These are phyloP conservation scores for Cocos nucifera DNA, from an alignment of 176 grass and related monocot species.

Conservation along the genomic window DNA sequence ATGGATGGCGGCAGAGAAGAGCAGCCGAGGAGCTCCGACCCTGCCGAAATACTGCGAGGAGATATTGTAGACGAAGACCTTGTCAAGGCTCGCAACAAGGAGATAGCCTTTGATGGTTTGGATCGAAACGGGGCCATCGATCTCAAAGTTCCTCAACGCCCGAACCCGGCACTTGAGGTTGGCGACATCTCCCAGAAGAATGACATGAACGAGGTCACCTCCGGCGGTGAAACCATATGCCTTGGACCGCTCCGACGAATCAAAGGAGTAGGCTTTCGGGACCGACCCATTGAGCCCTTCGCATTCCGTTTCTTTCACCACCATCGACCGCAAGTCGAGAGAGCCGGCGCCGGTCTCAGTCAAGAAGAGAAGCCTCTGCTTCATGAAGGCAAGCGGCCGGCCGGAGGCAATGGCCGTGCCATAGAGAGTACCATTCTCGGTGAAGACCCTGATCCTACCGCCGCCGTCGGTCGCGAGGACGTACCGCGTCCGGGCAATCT, in stretches of 20 bases:
- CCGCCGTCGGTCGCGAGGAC: slow-evolving; percentile 58
- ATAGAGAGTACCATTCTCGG: slow-evolving; percentile 90
- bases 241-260: slow-evolving; percentile 78
- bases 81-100: slow-evolving; percentile 65
- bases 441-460: slow-evolving; percentile 84
- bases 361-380: slow-evolving; percentile 90
- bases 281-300: slow-evolving; percentile 68
- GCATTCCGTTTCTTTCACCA: slow-evolving; percentile 61
- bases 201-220: slow-evolving; percentile 73
- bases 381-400: slow-evolving; percentile 69
- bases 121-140: slow-evolving; percentile 45
- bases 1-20: slow-evolving; percentile 50
- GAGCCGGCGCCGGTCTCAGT: slow-evolving; percentile 69
- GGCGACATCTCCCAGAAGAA: slow-evolving; percentile 78
- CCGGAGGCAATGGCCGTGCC: slow-evolving; percentile 72
- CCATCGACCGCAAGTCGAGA: slow-evolving; percentile 80
- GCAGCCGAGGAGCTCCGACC: slow-evolving; percentile 50
- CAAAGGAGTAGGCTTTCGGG: slow-evolving; percentile 70
- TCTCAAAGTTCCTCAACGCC: slow-evolving; percentile 56
- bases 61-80: slow-evolving; percentile 81
- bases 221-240: slow-evolving; percentile 78
- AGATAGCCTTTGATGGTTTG: slow-evolving; percentile 84
- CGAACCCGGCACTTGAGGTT: slow-evolving; percentile 83
- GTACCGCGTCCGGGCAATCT: slow-evolving; percentile 53
- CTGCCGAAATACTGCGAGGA: slow-evolving; percentile 80